These are phyloP conservation scores for Trichosporon coremiiforme DNA, from an alignment of 1,284 basidiomycete genomes.

Conservation along the genomic window DNA sequence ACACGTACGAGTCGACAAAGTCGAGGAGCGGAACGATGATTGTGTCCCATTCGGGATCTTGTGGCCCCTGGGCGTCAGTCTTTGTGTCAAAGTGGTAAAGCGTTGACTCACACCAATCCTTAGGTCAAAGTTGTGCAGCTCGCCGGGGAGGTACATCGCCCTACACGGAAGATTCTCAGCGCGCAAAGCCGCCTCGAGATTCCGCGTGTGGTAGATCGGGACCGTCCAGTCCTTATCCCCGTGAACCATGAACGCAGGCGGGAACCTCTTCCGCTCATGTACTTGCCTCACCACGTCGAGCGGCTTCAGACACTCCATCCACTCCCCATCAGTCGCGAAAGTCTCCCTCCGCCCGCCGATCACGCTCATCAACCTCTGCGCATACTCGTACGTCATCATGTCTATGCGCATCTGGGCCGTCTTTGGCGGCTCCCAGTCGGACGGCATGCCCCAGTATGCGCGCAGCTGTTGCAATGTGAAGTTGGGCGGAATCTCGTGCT, in stretches of 20 bases:
- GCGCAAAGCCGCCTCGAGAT: constrained; percentile 29
- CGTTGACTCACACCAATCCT: constrained; percentile 34
- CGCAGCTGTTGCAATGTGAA: constrained; percentile 6
- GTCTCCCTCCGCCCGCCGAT: constrained; percentile 30
- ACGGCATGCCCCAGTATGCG: constrained; percentile 11
- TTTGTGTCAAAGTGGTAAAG: not conserved
- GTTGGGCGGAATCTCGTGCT: constrained; percentile 21
- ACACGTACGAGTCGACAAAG: constrained; percentile 35
- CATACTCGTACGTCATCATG: constrained; percentile 22
- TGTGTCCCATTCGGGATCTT: constrained; percentile 33
- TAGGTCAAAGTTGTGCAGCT: constrained; percentile 36
- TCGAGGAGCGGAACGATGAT: constrained; percentile 34
- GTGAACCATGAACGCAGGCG: constrained; percentile 40
- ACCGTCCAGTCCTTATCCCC: constrained; percentile 34
- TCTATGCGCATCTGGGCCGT: not conserved
- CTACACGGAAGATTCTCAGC: not conserved
- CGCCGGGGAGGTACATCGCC: constrained; percentile 25
- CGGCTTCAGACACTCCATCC: constrained; percentile 10
- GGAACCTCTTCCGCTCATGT: constrained; percentile 15
- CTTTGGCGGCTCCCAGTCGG: not conserved
- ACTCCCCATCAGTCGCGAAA: constrained; percentile 26
- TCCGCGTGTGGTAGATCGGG: constrained; percentile 30
- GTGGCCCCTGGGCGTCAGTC: constrained; percentile 31
- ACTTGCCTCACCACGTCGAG: constrained; percentile 6
- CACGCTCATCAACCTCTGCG: constrained; percentile 16